These are phyloP conservation scores for Podospora comata DNA, from an alignment of 495 filamentous ascomycete genomes.

Conservation along the genomic window DNA sequence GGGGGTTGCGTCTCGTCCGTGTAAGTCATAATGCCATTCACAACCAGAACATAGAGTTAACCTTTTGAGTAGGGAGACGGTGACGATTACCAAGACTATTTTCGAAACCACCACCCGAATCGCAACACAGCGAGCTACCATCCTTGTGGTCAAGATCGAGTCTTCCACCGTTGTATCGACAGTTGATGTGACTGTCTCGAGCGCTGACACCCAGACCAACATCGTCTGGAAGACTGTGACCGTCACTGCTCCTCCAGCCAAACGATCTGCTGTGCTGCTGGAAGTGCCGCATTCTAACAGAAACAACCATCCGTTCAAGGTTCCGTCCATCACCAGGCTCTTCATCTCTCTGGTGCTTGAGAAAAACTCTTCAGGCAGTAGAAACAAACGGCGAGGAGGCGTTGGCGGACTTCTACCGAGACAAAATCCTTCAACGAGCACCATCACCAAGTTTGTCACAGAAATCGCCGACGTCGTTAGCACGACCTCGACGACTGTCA, in stretches of 20 bases:
- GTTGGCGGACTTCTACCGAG: background rate
- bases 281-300: background rate
- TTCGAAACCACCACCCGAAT: conserved; percentile 19
- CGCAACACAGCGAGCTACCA: conserved; percentile 28
- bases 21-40: conserved; percentile 18
- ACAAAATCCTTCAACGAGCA: conserved; percentile 15
- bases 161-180: conserved; percentile 28
- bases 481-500: conserved; percentile 22
- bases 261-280: background rate
- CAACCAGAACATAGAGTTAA: background rate
- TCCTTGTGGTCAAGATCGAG: conserved; percentile 26
- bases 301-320: background rate
- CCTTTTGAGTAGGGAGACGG: conserved; percentile 17
- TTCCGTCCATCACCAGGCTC: background rate
- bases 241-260: conserved; percentile 10
- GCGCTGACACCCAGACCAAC: conserved; percentile 28
- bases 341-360: background rate
- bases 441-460: conserved; percentile 23
- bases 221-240: conserved; percentile 27
- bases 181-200: conserved; percentile 27
- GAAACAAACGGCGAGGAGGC: background rate
- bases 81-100: conserved; percentile 26
- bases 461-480: conserved; percentile 20
- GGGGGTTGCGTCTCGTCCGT: conserved; percentile 27
- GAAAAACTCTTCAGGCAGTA: background rate